phyloP scores from a whole-genome alignment of 306 rosid genomes.

The Echinosophora koreensis region DNA sequence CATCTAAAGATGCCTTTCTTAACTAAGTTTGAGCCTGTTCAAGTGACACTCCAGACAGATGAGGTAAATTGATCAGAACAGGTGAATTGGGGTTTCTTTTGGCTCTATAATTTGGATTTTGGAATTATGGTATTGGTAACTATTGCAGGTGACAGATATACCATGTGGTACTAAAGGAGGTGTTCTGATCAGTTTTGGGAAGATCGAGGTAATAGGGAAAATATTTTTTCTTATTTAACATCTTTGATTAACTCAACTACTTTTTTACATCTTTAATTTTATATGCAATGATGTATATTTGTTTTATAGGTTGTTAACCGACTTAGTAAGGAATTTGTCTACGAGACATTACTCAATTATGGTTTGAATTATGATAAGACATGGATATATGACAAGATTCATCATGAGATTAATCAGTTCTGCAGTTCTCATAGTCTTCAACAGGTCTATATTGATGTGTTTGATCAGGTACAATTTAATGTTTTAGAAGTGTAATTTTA shows the following conservation, averaged over 20 bases:
- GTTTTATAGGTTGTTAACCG: conserved; percentile 83
- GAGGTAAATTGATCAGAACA: conserved; percentile 57
- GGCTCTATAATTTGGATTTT: conserved; percentile 29
- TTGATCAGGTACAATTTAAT: conserved; percentile 74
- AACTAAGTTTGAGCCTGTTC: conserved; percentile 88
- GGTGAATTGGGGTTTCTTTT: conserved; percentile 20
- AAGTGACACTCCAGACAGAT: conserved; percentile 93
- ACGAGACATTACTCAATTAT: conserved; percentile 81
- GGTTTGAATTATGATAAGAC: conserved; percentile 88
- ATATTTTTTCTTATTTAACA: not conserved
- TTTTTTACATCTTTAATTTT: conserved; percentile 15
- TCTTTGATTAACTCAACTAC: not conserved
- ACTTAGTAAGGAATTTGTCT: conserved; percentile 77
- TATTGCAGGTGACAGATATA: conserved; percentile 83
- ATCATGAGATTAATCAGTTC: conserved; percentile 92
- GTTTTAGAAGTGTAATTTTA: conserved; percentile 4
- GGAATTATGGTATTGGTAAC: not conserved
- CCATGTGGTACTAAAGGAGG: conserved; percentile 98
- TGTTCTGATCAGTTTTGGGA: conserved; percentile 86
- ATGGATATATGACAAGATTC: conserved; percentile 97
- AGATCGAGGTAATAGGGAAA: conserved; percentile 73
- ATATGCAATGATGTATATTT: conserved; percentile 29
- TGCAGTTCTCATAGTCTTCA: conserved; percentile 90
- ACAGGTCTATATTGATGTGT: conserved; percentile 93
- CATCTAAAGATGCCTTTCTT: conserved; percentile 85